A percentile compares a stretch with the other conserved stretches of the same genome.
Conservation (phyloP, 768 basidiomycete species). For the Boletus rubescentipes region DNA sequence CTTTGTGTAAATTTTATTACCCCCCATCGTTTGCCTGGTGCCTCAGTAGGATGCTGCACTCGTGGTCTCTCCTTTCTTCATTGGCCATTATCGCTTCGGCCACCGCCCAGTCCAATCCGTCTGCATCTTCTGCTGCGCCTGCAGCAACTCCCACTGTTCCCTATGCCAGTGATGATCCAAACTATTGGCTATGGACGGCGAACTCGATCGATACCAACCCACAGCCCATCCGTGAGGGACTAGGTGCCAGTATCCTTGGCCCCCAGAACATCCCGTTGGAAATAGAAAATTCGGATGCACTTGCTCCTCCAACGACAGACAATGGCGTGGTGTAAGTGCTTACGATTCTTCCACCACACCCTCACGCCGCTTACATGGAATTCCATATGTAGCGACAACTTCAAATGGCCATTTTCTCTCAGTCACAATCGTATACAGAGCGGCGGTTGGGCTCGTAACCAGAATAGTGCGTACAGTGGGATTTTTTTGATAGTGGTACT, state of each 20-base stretch:
- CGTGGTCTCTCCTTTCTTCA: slow-evolving; percentile 30
- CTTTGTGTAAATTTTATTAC: slow-evolving; percentile 24
- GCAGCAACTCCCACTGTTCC: slow-evolving; percentile 43
- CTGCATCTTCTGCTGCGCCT: slow-evolving; percentile 28
- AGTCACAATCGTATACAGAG: slow-evolving; percentile 59
- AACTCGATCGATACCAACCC: slow-evolving; percentile 28
- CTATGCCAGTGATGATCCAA: slow-evolving; percentile 46
- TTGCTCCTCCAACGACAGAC: slow-evolving; percentile 67
- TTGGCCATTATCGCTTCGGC: slow-evolving; percentile 21
- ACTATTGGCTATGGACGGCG: slow-evolving; percentile 41
- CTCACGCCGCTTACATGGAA: neutral
- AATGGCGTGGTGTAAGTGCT: slow-evolving; percentile 46
- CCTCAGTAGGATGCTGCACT: slow-evolving; percentile 23
- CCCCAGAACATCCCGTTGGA: slow-evolving; percentile 58
- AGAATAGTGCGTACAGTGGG: slow-evolving; percentile 45
- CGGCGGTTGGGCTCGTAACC: slow-evolving; percentile 68
- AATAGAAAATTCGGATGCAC: slow-evolving; percentile 52
- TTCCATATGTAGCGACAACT: slow-evolving; percentile 36
- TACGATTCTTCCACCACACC: neutral
- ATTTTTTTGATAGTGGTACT: neutral
- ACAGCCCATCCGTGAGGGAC: slow-evolving; percentile 43
- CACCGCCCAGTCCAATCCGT: slow-evolving; percentile 18
- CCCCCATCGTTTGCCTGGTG: slow-evolving; percentile 7
- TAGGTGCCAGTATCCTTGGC: slow-evolving; percentile 51
- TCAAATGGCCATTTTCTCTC: slow-evolving; percentile 64